Percentiles rank a stretch among this genome's conserved stretches.
phyloP scores from a whole-genome alignment of 495 filamentous ascomycete genomes.

The Chaetomium cochliodes region DNA sequence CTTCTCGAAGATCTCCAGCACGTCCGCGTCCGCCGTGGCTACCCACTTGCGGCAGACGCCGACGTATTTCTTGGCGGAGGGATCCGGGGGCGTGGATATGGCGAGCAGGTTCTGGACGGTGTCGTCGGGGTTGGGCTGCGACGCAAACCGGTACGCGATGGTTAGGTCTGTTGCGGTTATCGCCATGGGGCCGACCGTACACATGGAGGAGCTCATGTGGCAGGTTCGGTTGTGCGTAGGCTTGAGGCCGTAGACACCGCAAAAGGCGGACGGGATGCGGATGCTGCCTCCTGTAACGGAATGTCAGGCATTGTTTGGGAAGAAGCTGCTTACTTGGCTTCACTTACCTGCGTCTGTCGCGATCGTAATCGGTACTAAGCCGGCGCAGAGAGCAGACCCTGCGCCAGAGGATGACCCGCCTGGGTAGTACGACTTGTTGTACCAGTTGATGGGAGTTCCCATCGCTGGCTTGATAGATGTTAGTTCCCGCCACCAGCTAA shows the following conservation, averaged over 20 bases:
- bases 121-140: conserved; percentile 62
- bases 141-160: conserved; percentile 73
- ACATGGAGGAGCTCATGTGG: conserved; percentile 58
- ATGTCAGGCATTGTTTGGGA: neutral
- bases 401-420: conserved; percentile 87
- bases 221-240: conserved; percentile 70
- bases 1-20: conserved; percentile 58
- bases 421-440: conserved; percentile 76
- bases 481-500: neutral
- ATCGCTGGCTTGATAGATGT: conserved; percentile 63
- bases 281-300: conserved; percentile 62
- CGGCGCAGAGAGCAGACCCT: conserved; percentile 72
- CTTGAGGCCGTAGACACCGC: conserved; percentile 87
- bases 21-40: conserved; percentile 60
- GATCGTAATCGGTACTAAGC: conserved; percentile 76
- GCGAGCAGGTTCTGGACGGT: conserved; percentile 41
- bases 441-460: conserved; percentile 82
- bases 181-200: conserved; percentile 74
- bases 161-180: conserved; percentile 77
- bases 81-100: conserved; percentile 45
- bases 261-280: conserved; percentile 77
- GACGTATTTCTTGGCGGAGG: conserved; percentile 49
- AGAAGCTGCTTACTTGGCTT: neutral
- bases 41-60: conserved; percentile 80
- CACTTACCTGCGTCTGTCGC: conserved; percentile 70